Evolutionary conservation across 2,329 filamentous ascomycete species (phyloP).

Genomic region (Albophoma yamanashiensis): DNA sequence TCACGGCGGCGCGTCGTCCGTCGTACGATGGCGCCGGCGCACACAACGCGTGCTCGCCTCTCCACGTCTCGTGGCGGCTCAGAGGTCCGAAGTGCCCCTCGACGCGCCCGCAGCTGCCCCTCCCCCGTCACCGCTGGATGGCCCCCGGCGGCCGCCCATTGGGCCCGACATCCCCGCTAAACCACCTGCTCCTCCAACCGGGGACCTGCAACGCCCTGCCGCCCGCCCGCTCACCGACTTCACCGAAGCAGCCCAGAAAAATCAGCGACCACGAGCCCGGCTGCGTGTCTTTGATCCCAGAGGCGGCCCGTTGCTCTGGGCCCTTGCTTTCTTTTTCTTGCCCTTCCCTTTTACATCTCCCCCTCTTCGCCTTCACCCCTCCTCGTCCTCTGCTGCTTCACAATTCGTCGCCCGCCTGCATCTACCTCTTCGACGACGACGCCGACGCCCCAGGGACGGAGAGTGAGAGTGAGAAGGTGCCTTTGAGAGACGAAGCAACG

Average conservation of each 20-base stretch:
- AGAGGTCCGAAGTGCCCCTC: not conserved
- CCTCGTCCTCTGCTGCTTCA: not conserved
- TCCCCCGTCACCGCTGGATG: too few relatives aligned
- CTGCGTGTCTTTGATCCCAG: not conserved
- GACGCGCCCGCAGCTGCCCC: not conserved
- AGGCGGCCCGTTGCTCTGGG: not conserved
- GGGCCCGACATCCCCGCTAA: not conserved
- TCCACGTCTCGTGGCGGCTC: not conserved
- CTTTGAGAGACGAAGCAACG: slow-evolving; percentile 1
- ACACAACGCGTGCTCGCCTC: too few relatives aligned
- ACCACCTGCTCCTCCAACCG: not conserved
- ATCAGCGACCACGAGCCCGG: not conserved
- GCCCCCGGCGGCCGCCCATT: too few relatives aligned
- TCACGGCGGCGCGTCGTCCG: not conserved
- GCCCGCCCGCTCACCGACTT: slow-evolving; percentile 8
- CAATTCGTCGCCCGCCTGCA: not conserved
- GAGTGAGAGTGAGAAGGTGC: not conserved
- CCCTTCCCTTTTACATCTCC: not conserved
- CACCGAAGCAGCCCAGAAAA: slow-evolving; percentile 6
- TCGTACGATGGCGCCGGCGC: not conserved
- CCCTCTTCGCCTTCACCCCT: not conserved
- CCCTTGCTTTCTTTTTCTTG: not conserved
- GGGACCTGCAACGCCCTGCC: not conserved
- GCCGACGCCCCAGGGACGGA: too few relatives aligned
- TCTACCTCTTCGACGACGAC: not conserved